A percentile compares a stretch with the other conserved stretches of the same genome.
Evolutionary conservation across 2,329 filamentous ascomycete species (phyloP).

Genomic region (Alternaria triticimaculans): DNA sequence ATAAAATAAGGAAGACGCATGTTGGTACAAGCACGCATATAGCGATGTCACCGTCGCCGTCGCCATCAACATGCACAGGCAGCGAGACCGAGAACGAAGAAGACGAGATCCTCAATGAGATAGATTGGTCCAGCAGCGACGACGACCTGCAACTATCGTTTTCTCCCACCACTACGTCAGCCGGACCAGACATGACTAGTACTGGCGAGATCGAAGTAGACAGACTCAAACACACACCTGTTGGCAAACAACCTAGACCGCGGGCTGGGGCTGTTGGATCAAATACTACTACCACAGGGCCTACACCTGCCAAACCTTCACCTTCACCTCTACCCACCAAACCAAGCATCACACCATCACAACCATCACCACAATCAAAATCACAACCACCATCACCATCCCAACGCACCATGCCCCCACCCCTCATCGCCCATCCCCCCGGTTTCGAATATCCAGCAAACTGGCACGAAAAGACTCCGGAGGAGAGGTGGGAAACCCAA

Average conservation of each 20-base stretch:
- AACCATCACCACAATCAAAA: neutral
- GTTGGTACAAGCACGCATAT: neutral
- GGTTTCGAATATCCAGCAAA: fast-evolving
- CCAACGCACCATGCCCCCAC: neutral
- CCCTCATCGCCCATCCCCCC: neutral
- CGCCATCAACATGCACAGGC: neutral
- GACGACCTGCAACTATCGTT: neutral
- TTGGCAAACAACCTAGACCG: neutral
- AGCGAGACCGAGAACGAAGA: neutral
- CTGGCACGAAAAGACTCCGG: fast-evolving
- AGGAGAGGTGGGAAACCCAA: neutral
- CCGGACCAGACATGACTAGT: neutral
- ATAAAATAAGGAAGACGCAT: neutral
- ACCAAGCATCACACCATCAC: neutral
- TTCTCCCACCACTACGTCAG: neutral
- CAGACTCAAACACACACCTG: neutral
- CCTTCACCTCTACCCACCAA: neutral
- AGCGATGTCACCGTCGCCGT: neutral
- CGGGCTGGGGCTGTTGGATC: neutral
- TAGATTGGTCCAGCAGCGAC: neutral
- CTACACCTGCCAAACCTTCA: neutral
- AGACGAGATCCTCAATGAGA: neutral
- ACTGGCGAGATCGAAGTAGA: neutral
- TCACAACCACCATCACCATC: neutral
- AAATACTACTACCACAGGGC: neutral